phyloP scores from a whole-genome alignment of 2,329 filamentous ascomycete species.

The Macrophomina phaseolina region DNA sequence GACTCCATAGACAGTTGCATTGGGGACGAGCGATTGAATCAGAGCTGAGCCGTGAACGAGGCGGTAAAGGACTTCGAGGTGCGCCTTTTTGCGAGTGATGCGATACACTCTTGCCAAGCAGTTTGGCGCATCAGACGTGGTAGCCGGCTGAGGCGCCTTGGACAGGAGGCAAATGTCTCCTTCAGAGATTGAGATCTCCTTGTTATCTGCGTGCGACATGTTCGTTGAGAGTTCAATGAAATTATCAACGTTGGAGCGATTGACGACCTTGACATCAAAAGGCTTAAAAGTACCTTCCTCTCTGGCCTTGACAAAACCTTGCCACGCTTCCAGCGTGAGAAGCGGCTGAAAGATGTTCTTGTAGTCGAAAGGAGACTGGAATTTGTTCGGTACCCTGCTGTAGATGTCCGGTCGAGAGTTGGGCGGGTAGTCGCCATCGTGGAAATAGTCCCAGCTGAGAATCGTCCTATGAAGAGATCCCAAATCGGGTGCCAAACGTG shows the following conservation, averaged over 20 bases:
- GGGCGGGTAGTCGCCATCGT: conserved; percentile 84
- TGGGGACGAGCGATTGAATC: conserved; percentile 70
- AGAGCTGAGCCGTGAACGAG: conserved; percentile 71
- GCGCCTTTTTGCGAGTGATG: conserved; percentile 79
- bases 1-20: conserved; percentile 71
- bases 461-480: conserved; percentile 83
- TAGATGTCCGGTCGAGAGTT: conserved; percentile 72
- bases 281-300: conserved; percentile 82
- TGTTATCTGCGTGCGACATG: conserved; percentile 72
- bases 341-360: conserved; percentile 89
- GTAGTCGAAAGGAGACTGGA: conserved; percentile 77
- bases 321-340: conserved; percentile 92
- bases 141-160: conserved; percentile 72
- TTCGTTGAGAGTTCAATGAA: conserved; percentile 90
- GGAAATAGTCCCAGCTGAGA: conserved; percentile 93
- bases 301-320: conserved; percentile 86
- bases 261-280: conserved; percentile 87
- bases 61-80: conserved; percentile 84
- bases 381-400: conserved; percentile 76
- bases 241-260: conserved; percentile 86
- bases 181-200: conserved; percentile 75
- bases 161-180: conserved; percentile 91
- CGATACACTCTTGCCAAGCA: conserved; percentile 86
- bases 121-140: conserved; percentile 69
- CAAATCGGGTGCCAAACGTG: conserved; percentile 87